Evolutionary conservation across 176 grass and related monocot species (phyloP).

Genomic region (Oryza glumipatula): DNA sequence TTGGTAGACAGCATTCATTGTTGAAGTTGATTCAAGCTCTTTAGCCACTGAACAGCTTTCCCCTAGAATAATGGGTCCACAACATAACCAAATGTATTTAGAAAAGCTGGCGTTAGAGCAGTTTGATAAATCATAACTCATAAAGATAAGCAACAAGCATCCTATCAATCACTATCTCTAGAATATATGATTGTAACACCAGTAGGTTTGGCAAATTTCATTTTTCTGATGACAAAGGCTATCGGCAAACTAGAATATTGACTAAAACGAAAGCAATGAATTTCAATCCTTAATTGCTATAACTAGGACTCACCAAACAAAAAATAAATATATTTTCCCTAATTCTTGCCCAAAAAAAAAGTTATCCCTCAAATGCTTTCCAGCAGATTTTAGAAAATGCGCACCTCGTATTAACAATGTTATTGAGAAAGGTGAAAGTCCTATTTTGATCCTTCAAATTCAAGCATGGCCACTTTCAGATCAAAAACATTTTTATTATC

Average conservation of each 20-base stretch:
- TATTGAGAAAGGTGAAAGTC: slow-evolving; percentile 1
- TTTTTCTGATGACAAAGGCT: background rate
- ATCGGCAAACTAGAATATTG: background rate
- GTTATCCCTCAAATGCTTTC: background rate
- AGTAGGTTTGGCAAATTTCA: background rate
- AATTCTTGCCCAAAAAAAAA: background rate
- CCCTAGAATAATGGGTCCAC: slow-evolving; percentile 56
- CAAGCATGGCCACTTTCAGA: background rate
- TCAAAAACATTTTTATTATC: background rate
- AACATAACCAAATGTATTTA: slow-evolving; percentile 38
- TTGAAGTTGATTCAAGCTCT: slow-evolving; percentile 74
- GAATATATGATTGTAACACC: background rate
- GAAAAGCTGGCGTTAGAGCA: background rate
- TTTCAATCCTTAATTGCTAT: background rate
- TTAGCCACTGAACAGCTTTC: slow-evolving; percentile 99
- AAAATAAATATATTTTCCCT: background rate
- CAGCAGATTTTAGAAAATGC: slow-evolving; percentile 3
- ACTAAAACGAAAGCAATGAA: background rate
- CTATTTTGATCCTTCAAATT: background rate
- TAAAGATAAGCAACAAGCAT: slow-evolving; percentile 11
- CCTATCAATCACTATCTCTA: background rate
- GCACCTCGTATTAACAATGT: background rate
- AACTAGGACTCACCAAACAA: background rate
- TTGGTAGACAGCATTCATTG: slow-evolving; percentile 97
- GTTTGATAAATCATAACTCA: slow-evolving; percentile 15